Conservation (phyloP, 768 basidiomycete genomes). For the Saitozyma podzolica region DNA sequence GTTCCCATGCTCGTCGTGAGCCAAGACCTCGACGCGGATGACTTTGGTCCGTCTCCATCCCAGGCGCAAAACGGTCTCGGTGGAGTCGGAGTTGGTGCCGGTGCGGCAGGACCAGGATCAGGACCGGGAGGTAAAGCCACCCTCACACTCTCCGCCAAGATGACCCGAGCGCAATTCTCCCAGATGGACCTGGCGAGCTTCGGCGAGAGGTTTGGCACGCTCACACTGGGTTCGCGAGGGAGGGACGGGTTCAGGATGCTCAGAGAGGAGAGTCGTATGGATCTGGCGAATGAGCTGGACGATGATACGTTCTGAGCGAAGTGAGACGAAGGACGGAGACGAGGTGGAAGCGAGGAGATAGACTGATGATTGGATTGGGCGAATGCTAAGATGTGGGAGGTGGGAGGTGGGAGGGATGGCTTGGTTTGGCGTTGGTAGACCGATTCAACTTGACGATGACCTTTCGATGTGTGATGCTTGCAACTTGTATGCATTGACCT, state of each 20-base stretch:
- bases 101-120: neutral
- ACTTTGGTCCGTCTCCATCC: slow-evolving; percentile 24
- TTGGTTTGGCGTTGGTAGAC: too few species aligned
- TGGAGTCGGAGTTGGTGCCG: slow-evolving; percentile 4
- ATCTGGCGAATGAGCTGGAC: slow-evolving; percentile 25
- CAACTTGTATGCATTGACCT: too few species aligned
- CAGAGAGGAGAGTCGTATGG: slow-evolving; percentile 43
- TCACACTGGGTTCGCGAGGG: slow-evolving; percentile 16
- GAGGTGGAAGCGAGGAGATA: too few species aligned
- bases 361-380: too few species aligned
- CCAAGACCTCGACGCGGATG: neutral
- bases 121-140: slow-evolving; percentile 12
- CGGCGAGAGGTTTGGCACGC: slow-evolving; percentile 32
- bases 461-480: too few species aligned
- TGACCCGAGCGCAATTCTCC: slow-evolving; percentile 28
- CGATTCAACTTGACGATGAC: too few species aligned
- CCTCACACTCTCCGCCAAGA: slow-evolving; percentile 24
- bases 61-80: slow-evolving; percentile 27
- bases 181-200: slow-evolving; percentile 42
- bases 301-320: slow-evolving; percentile 25
- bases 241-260: slow-evolving; percentile 31
- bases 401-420: too few species aligned
- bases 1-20: neutral
- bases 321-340: too few species aligned
- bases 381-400: too few species aligned